These are phyloP conservation scores for Euclidium syriacum DNA, from an alignment of 345 rosid genomes.

Conservation along the genomic window DNA sequence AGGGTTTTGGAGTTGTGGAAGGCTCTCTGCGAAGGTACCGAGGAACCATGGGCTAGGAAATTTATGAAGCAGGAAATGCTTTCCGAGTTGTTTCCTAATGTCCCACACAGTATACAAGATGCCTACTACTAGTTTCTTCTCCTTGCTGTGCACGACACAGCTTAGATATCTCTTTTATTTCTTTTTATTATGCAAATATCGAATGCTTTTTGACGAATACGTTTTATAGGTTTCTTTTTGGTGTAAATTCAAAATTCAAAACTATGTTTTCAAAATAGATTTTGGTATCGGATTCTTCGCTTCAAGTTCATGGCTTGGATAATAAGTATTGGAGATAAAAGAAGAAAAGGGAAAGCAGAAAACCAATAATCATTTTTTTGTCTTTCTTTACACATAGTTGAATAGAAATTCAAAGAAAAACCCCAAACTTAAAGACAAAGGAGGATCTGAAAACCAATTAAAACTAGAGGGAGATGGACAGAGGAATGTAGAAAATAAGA, in stretches of 20 bases:
- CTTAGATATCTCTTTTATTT: too few species aligned
- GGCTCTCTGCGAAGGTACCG: too few species aligned
- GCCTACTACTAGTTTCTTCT: too few species aligned
- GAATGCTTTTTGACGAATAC: too few species aligned
- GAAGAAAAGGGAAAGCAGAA: neutral
- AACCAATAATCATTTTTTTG: neutral
- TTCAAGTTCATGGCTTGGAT: neutral
- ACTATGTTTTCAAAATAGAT: too few species aligned
- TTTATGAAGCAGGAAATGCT: too few species aligned
- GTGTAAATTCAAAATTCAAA: neutral
- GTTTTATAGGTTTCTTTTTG: neutral
- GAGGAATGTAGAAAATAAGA: neutral
- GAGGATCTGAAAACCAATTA: neutral
- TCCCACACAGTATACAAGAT: too few species aligned
- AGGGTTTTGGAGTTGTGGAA: too few species aligned
- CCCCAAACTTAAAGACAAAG: constrained; percentile 5
- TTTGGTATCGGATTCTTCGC: neutral
- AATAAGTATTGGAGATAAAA: neutral
- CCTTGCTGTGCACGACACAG: too few species aligned
- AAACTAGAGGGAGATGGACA: constrained; percentile 9
- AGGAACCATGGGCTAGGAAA: too few species aligned
- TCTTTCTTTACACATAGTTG: constrained; percentile 1
- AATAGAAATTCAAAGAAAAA: constrained; percentile 4
- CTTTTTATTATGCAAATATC: too few species aligned
- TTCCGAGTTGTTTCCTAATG: too few species aligned